Evolutionary conservation across 2,329 filamentous ascomycete species (phyloP).

Genomic region (Orbilia brochopaga): DNA sequence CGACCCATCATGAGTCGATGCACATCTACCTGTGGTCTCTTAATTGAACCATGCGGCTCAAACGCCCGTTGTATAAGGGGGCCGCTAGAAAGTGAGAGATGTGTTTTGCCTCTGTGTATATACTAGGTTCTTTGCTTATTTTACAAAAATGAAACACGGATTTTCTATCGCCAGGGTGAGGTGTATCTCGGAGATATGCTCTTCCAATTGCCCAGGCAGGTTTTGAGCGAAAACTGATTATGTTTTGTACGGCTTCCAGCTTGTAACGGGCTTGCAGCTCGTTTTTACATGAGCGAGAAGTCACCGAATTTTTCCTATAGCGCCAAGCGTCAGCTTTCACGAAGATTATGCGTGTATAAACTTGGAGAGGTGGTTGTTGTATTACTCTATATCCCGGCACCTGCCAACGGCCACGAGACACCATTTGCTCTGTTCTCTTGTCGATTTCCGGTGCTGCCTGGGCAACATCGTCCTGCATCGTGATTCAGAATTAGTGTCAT

Average conservation of each 20-base stretch:
- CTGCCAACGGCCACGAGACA: slow-evolving; percentile 97
- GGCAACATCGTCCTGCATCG: slow-evolving; percentile 87
- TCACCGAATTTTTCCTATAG: slow-evolving; percentile 97
- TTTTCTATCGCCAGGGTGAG: no score
- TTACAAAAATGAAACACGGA: neutral
- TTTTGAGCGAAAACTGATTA: no score
- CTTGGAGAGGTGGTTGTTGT: slow-evolving; percentile 11
- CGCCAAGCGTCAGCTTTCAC: slow-evolving; percentile 56
- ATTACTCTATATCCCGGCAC: slow-evolving; percentile 98
- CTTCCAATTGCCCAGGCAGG: no score
- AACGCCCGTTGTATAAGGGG: no score
- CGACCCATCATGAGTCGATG: no score
- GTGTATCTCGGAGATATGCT: no score
- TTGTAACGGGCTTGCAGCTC: no score
- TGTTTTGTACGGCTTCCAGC: no score
- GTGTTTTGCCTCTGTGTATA: slow-evolving; percentile 59
- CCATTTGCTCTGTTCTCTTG: slow-evolving; percentile 91
- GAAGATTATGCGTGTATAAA: neutral
- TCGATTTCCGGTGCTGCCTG: slow-evolving; percentile 95
- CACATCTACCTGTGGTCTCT: no score
- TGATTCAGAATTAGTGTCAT: slow-evolving; percentile 44
- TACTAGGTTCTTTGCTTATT: neutral
- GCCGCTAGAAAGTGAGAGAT: slow-evolving; percentile 56
- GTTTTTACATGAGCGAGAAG: slow-evolving; percentile 83
- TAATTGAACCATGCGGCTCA: no score